Percentiles rank a stretch among this genome's conserved stretches.
phyloP scores from a whole-genome alignment of 2,329 filamentous ascomycete species.

The Xylariaceae sp. region DNA sequence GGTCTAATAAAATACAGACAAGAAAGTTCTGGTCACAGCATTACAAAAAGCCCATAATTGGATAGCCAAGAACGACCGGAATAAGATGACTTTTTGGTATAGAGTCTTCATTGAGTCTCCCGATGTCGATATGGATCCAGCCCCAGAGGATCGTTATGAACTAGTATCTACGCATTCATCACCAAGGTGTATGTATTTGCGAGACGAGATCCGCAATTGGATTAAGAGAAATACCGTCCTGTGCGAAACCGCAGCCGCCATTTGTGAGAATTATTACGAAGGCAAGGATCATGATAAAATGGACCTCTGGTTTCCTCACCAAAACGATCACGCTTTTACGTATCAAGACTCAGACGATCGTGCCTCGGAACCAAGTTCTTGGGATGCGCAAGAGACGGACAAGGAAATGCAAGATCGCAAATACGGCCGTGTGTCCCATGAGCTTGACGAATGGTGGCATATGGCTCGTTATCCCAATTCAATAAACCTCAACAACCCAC shows the following conservation, averaged over 20 bases:
- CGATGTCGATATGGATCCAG: slow-evolving; percentile 44
- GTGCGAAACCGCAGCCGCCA: slow-evolving; percentile 51
- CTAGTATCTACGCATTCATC: slow-evolving; percentile 46
- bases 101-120: slow-evolving; percentile 57
- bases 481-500: slow-evolving; percentile 53
- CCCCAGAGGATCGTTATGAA: slow-evolving; percentile 47
- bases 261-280: slow-evolving; percentile 53
- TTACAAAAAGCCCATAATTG: slow-evolving; percentile 66
- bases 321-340: slow-evolving; percentile 52
- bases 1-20: slow-evolving; percentile 41
- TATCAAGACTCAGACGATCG: slow-evolving; percentile 45
- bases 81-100: slow-evolving; percentile 68
- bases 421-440: slow-evolving; percentile 59
- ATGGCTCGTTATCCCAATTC: slow-evolving; percentile 57
- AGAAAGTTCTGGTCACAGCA: slow-evolving; percentile 62
- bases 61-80: slow-evolving; percentile 64
- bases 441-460: slow-evolving; percentile 64
- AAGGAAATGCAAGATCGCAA: slow-evolving; percentile 56
- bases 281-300: slow-evolving; percentile 46
- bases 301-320: slow-evolving; percentile 45
- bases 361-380: slow-evolving; percentile 44
- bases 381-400: slow-evolving; percentile 49
- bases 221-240: slow-evolving; percentile 57
- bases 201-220: slow-evolving; percentile 60
- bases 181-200: slow-evolving; percentile 54